Base-by-base conservation (phyloP, 179 eudicot genomes). In the Spergularia azorica region DNA sequence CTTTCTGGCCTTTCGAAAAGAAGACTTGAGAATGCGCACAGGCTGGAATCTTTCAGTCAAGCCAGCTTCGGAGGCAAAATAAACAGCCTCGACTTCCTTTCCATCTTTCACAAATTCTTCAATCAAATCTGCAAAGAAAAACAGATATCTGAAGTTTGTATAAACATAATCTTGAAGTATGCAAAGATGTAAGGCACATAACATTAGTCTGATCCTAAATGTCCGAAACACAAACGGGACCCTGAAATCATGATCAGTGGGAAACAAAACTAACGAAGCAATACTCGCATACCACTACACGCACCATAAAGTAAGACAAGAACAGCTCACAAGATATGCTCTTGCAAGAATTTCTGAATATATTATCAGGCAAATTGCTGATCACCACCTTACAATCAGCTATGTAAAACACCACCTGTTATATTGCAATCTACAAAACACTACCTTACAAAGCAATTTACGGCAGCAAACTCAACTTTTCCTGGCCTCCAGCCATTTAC, bases 1-100 rank as follows among this genome's bases (percentile, higher is more conserved):
- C 69, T 79, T 79, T 56, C 82, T 80, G 82, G 79, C 72, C 32
- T 73, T 80, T 20, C 59, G 79, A 67, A 87, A 55, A 73, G 43
- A 71, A 3, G 90, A 71, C 78, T 70, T 87, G 55, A 89, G 87
- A 76, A 89, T 66, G 36, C 79, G 14, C 46, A 63, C 82, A 9
- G 90, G 90, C 73, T 79, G 85, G 78, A 85, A 89, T 82, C 57
- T 82, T 36, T 78, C 83, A 2, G 89, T 85, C 79, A 87, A 79
- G 76, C 83, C 85, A 46, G 85, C 77, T 82, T 85, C 90, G 0
- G 51, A 61, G 32, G 85, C 88, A 77, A 89, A 89, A 79, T 87
- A 85, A 9, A 85, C 82, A 18, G 89, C 88, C 72, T 87, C 90
- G 41, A 87, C 81, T 72, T 87, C 86, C 83, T 89, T 89, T 38